Percentiles rank a stretch among this genome's conserved stretches.
Conservation (phyloP, 2,329 filamentous ascomycete species). For the Trichoderma harzianum region DNA sequence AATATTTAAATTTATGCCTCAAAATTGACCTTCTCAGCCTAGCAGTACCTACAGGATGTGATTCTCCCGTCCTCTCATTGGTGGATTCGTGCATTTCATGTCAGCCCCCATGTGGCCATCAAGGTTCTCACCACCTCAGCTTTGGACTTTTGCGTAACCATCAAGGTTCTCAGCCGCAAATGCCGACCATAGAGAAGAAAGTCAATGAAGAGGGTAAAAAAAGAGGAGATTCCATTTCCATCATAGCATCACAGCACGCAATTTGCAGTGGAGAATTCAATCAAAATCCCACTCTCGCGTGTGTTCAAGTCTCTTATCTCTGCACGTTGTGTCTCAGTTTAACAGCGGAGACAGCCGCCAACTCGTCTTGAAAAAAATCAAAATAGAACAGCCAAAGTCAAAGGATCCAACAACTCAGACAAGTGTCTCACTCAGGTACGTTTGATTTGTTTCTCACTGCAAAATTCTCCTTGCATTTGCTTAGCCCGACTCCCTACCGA, state of each 20-base stretch:
- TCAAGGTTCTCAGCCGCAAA: conserved; percentile 16
- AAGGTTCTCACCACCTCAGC: conserved; percentile 10
- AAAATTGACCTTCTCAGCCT: not conserved
- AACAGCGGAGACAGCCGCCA: not conserved
- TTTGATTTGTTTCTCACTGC: not conserved
- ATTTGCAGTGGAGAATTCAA: not conserved
- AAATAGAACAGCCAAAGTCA: not conserved
- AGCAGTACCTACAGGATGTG: not conserved
- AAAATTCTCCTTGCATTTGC: not conserved
- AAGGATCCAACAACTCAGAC: not conserved
- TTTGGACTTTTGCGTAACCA: conserved; percentile 1
- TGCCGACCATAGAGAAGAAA: not conserved
- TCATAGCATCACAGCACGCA: not conserved
- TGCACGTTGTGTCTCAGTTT: not conserved
- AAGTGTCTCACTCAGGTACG: not conserved
- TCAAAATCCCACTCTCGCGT: not conserved
- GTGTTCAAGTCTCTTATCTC: not conserved
- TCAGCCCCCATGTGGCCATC: conserved; percentile 5
- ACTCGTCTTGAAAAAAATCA: not conserved
- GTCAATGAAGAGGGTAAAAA: not conserved
- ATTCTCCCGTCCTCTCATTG: not conserved
- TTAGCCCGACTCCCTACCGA: not conserved
- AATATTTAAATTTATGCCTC: not conserved
- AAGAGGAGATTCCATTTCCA: not conserved
- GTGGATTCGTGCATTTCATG: not conserved